These are phyloP conservation scores for Pelargonium myrrhifolium DNA, from an alignment of 441 rosid genomes.

Conservation along the genomic window DNA sequence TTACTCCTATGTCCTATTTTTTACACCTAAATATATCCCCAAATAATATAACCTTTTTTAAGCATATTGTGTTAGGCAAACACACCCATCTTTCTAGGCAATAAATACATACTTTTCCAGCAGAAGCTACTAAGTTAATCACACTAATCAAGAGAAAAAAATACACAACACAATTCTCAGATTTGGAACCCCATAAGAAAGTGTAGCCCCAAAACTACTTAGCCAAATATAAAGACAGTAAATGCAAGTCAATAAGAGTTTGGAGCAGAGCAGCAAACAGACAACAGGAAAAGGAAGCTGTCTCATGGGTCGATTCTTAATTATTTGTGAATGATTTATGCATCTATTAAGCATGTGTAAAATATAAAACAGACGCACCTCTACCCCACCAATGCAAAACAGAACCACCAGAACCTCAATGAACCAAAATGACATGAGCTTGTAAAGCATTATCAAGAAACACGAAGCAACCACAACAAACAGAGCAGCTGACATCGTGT, in stretches of 20 bases:
- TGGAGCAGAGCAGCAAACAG: not conserved
- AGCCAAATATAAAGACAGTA: constrained; percentile 3
- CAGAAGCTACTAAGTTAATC: not conserved
- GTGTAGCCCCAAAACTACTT: not conserved
- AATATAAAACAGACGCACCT: constrained; percentile 29
- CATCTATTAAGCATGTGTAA: not conserved
- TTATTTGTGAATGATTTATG: not conserved
- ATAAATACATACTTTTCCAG: too few species aligned
- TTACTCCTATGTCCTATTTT: not conserved
- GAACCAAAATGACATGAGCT: constrained; percentile 58
- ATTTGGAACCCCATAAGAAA: not conserved
- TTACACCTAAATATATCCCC: too few species aligned
- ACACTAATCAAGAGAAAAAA: not conserved
- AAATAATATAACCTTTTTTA: too few species aligned
- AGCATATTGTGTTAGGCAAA: too few species aligned
- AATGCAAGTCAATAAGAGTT: not conserved
- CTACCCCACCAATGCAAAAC: constrained; percentile 60
- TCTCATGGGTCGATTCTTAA: not conserved
- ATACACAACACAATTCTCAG: not conserved
- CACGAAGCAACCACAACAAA: constrained; percentile 59
- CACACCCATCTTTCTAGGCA: too few species aligned
- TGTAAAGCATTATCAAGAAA: constrained; percentile 62
- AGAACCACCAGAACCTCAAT: constrained; percentile 57
- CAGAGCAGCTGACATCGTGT: constrained; percentile 40
- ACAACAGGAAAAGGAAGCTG: not conserved